Percentiles rank a stretch among this genome's conserved stretches.
These are phyloP conservation scores for Carnegiea gigantea DNA, from an alignment of 179 eudicot species.

Conservation along the genomic window DNA sequence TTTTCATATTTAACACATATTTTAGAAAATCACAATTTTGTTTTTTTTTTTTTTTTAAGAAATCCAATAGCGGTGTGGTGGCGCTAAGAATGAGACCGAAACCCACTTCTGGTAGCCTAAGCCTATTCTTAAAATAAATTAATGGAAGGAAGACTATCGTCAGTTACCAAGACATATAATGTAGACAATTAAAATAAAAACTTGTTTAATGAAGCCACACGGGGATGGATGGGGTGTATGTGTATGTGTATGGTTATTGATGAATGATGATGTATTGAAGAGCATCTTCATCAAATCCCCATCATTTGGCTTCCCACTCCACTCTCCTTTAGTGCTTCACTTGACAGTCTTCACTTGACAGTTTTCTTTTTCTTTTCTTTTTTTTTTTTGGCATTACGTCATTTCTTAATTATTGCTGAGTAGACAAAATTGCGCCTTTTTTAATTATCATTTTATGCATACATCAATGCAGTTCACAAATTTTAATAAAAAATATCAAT, in stretches of 20 bases:
- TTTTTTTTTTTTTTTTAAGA: too few relatives aligned
- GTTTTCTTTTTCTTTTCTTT: too few relatives aligned
- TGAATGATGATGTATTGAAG: not conserved
- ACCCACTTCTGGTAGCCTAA: not conserved
- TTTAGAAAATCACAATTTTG: too few relatives aligned
- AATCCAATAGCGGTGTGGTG: not conserved
- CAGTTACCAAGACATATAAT: not conserved
- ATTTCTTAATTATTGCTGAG: not conserved
- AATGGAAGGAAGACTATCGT: not conserved
- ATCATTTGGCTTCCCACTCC: slow-evolving; percentile 29
- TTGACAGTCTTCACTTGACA: too few relatives aligned
- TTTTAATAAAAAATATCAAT: too few relatives aligned
- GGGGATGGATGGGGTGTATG: not conserved
- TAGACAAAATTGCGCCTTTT: too few relatives aligned
- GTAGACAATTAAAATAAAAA: not conserved
- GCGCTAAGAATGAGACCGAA: not conserved
- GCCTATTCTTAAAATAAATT: not conserved
- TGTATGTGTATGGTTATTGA: not conserved
- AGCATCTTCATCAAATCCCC: slow-evolving; percentile 2
- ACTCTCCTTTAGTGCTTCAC: not conserved
- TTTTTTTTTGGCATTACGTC: not conserved
- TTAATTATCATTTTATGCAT: too few relatives aligned
- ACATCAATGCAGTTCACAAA: too few relatives aligned
- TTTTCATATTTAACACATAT: too few relatives aligned
- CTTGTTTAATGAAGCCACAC: not conserved